Evolutionary conservation across 1,284 basidiomycete species (phyloP).

Genomic region (Porogramme epimiltina): DNA sequence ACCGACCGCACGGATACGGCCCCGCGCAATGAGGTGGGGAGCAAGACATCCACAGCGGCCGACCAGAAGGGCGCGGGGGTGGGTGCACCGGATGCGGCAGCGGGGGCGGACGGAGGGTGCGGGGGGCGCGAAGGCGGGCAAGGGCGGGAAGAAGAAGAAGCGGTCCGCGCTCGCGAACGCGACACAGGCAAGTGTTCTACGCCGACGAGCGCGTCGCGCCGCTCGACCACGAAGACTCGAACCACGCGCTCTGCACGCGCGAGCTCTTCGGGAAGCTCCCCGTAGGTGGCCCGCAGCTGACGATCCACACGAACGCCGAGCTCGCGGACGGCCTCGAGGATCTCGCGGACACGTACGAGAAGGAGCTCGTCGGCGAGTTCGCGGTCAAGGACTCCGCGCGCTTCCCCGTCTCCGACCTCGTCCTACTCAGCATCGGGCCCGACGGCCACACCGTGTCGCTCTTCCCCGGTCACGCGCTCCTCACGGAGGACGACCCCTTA

Average conservation of each 20-base stretch:
- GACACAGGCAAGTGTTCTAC: constrained; percentile 94
- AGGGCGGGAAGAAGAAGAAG: no score
- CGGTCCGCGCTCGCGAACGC: not conserved
- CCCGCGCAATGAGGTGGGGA: no score
- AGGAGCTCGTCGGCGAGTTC: constrained; percentile 89
- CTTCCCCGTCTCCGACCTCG: constrained; percentile 94
- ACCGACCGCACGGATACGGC: no score
- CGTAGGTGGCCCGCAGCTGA: constrained; percentile 56
- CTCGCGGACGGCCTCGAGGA: constrained; percentile 85
- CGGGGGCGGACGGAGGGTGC: no score
- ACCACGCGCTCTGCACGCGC: constrained; percentile 79
- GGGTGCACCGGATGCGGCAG: no score
- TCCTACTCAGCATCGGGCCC: constrained; percentile 91
- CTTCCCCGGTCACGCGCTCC: constrained; percentile 89
- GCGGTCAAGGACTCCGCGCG: constrained; percentile 88
- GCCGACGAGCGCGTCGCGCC: constrained; percentile 97
- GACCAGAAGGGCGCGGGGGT: no score
- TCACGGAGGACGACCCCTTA: constrained; percentile 89
- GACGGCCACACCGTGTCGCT: constrained; percentile 97
- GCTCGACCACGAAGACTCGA: constrained; percentile 90
- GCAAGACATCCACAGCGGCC: no score
- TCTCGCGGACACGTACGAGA: constrained; percentile 91
- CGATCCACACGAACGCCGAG: constrained; percentile 81
- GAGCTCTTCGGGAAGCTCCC: constrained; percentile 86
- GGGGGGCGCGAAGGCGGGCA: no score